These are phyloP conservation scores for Canavalia gladiata DNA, from an alignment of 306 rosid species.

Conservation along the genomic window DNA sequence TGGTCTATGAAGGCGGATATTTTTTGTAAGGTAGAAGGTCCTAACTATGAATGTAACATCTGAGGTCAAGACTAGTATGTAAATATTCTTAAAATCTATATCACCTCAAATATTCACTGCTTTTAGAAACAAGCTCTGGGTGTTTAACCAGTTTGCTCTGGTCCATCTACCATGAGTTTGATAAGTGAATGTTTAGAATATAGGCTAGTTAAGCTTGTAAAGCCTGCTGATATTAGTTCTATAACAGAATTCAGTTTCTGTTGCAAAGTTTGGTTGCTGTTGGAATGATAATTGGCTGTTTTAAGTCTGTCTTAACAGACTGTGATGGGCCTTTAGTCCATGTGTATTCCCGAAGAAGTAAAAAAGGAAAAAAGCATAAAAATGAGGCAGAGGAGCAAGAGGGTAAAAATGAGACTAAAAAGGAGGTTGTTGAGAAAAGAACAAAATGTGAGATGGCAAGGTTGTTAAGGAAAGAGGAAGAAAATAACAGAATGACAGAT, in stretches of 20 bases:
- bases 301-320: slow-evolving; percentile 13
- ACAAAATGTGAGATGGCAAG: too few relatives aligned
- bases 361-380: too few relatives aligned
- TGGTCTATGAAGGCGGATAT: not conserved
- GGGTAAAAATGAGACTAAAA: too few relatives aligned
- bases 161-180: not conserved
- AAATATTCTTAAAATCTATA: not conserved
- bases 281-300: not conserved
- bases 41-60: not conserved
- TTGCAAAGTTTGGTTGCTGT: not conserved
- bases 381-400: too few relatives aligned
- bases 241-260: not conserved
- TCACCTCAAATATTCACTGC: not conserved
- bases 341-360: too few relatives aligned
- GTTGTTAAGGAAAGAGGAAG: too few relatives aligned
- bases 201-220: slow-evolving; percentile 10
- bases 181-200: not conserved
- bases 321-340: not conserved
- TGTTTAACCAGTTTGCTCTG: not conserved
- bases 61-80: not conserved
- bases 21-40: slow-evolving; percentile 4
- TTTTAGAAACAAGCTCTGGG: not conserved
- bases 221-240: not conserved
- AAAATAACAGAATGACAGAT: too few relatives aligned
- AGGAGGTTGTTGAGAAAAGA: too few relatives aligned